Evolutionary conservation across 2,329 filamentous ascomycete genomes (phyloP), one percentile per base, ranked within the genome.

Genomic region (Epichloe sylvatica): DNA sequence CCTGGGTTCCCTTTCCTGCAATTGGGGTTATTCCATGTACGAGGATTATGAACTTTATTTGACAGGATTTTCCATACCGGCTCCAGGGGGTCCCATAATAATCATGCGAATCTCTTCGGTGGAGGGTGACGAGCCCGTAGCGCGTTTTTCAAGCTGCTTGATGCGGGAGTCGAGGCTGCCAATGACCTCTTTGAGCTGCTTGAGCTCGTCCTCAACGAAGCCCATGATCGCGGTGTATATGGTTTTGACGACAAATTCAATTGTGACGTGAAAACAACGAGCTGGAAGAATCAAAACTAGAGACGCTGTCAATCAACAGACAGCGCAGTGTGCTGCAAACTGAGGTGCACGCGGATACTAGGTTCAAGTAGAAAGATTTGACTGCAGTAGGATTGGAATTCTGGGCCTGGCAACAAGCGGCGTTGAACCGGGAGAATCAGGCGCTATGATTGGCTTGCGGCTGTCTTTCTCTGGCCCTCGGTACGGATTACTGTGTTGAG

Each of bases 61-160:
- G 21, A 21, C 5, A 19, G 19, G 12, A 23, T 33, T 30, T 33
- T 39, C 38, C 85, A 61, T 80, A 97, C 92, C 92, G 70, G 92
- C 92, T 69, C 92, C 92, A 51, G 92, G 92, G 92, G 92, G 92
- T 37, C 92, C 92, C 74, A 98, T 97, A 64, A 98, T 75, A 62
- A 98, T 89, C 86, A 98, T 94, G 72, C 92, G 84, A 70, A 98
- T 80, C 64, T 84, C 78, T 59, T 83, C 76, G 38, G 75, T 59
- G 54, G 75, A 75, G 39, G 58, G 54, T 39, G 69, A 65, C 58
- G 73, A 71, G 58, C 77, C 75, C 53, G 74, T 71, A 59, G 92
- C 74, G 65, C 81, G 81, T 63, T 77, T 70, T 70, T 98, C 92
- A 58, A 98, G 80, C 64, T 86, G 78, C 69, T 84, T 82, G 62